These are phyloP conservation scores for Mucor irregularis DNA, from an alignment of 371 early-diverging fungal species.

Conservation along the genomic window DNA sequence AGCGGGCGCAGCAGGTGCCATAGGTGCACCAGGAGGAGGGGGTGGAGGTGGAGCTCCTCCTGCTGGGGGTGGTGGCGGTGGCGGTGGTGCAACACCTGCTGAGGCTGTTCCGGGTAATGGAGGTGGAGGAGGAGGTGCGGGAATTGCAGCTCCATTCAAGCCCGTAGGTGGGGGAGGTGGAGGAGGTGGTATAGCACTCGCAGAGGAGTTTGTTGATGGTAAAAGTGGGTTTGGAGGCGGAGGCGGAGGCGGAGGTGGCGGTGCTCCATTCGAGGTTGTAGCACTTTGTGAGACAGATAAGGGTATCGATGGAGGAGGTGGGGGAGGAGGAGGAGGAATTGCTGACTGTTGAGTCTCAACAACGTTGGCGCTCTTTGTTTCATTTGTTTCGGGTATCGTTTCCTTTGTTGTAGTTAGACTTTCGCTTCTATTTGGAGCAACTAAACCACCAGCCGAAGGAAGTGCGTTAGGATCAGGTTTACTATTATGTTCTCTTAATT, in stretches of 20 bases:
- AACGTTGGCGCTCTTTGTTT: no score
- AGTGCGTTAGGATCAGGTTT: background rate
- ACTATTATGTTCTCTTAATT: conserved; percentile 19
- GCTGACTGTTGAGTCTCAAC: no score
- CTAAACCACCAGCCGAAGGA: background rate
- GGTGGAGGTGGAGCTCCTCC: conserved; percentile 8
- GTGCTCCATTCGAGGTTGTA: no score
- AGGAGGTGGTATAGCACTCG: conserved; percentile 19
- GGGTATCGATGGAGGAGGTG: conserved; percentile 23
- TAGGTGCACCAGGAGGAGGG: conserved; percentile 23
- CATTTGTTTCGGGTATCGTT: no score
- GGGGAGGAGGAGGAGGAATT: conserved; percentile 10
- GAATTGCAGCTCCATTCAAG: background rate
- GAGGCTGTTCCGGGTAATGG: conserved; percentile 10
- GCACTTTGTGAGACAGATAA: no score
- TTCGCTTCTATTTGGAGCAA: background rate
- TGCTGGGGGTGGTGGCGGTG: background rate
- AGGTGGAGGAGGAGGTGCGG: conserved; percentile 7
- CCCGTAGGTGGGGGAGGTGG: conserved; percentile 19
- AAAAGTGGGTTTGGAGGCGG: no score
- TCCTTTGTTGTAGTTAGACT: no score
- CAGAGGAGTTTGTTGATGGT: no score
- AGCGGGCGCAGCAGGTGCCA: conserved; percentile 36
- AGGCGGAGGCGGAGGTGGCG: conserved; percentile 26
- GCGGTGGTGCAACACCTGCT: conserved; percentile 5